Evolutionary conservation across 2,329 filamentous ascomycete genomes (phyloP), one percentile per base, ranked within the genome.

Genomic region (Chaetomium olivaceum): DNA sequence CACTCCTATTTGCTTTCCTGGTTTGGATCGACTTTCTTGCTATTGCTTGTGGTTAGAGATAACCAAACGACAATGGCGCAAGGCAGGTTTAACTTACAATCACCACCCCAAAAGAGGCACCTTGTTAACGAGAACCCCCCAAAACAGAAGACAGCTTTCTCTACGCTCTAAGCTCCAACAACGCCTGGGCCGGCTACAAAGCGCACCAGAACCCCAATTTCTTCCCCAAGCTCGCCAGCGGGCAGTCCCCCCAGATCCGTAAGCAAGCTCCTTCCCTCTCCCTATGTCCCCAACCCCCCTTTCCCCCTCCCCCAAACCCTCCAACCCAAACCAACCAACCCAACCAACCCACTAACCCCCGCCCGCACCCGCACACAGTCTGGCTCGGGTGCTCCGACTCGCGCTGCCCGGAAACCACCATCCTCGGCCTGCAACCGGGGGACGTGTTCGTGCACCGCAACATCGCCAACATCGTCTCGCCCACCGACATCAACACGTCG

Each of bases 371-470:
- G n/a, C n/a, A n/a, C n/a, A n/a, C 64, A 86, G 83, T 96, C 65
- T 96, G 92, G 92, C 85, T 96, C 70, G 92, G 92, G 66, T 96
- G 92, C 80, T 91, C 91, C 73, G 92, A 96, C 81, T 92, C 89
- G 48, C 90, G 92, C 69, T 89, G 91, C 71, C 92, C 92, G 1
- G 92, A 95, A 78, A 94, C 91, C 5, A 92, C 89, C 58, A 85
- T 96, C 73, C 85, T 93, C 31, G 89, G 90, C 73, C 83, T 92
- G 65, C 84, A 91, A 73, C 91, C 92, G 3, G 92, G 92, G 66
- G 91, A 96, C 73, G 88, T 96, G 71, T 96, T 96, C 77, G 90
- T 92, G 61, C 92, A 96, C 82, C 90, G 92, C 76, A 96, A 96
- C 81, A 93, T 96, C 76, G 92, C 91, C 78, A 96, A 96, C 80